Percentiles rank a stretch among this genome's conserved stretches.
phyloP scores from a whole-genome alignment of 768 basidiomycete genomes.

The Macrocybe gigantea region DNA sequence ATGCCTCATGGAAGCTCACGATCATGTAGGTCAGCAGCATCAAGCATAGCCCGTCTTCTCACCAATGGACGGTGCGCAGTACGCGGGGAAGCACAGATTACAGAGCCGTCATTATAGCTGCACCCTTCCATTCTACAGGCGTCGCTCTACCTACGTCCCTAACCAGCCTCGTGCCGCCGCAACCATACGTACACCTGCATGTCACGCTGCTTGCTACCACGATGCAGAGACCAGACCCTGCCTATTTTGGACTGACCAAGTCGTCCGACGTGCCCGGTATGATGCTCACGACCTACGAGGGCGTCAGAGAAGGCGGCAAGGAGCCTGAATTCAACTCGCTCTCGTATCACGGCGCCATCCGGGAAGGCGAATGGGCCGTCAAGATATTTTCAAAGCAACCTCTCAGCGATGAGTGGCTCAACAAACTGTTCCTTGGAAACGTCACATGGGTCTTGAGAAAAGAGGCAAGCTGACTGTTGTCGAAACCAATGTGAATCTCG shows the following conservation, averaged over 20 bases:
- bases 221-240: constrained; percentile 48
- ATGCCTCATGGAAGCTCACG: neutral
- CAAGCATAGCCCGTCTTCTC: constrained; percentile 32
- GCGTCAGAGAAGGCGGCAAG: constrained; percentile 44
- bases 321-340: constrained; percentile 85
- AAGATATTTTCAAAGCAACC: constrained; percentile 79
- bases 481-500: neutral
- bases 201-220: constrained; percentile 88
- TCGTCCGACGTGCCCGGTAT: constrained; percentile 46
- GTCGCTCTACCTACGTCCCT: constrained; percentile 48
- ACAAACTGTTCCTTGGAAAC: constrained; percentile 53
- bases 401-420: constrained; percentile 67
- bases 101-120: constrained; percentile 77
- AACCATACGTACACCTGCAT: constrained; percentile 80
- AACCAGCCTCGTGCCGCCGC: constrained; percentile 49
- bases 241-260: constrained; percentile 59
- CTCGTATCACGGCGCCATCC: constrained; percentile 65
- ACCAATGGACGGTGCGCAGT: constrained; percentile 50
- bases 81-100: constrained; percentile 45
- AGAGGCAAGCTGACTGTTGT: constrained; percentile 38
- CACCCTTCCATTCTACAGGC: constrained; percentile 70
- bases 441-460: constrained; percentile 83
- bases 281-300: constrained; percentile 69
- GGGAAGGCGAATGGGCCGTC: constrained; percentile 61
- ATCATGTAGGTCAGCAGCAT: constrained; percentile 47